phyloP scores from a whole-genome alignment of 768 basidiomycete species.

The Dentipellis fragilis region DNA sequence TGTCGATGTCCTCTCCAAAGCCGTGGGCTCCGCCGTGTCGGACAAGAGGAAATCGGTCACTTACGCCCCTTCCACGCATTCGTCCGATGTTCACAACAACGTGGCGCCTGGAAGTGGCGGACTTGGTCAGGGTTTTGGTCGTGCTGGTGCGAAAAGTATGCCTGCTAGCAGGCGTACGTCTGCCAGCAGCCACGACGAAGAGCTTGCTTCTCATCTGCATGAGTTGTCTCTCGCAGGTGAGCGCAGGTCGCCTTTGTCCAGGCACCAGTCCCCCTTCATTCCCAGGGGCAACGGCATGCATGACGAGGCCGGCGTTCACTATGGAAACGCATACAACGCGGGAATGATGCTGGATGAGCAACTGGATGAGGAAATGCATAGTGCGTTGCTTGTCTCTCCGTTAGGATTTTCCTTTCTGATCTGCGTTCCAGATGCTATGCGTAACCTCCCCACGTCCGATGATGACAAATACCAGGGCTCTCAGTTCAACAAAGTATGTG shows the following conservation, averaged over 20 bases:
- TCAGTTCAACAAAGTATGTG: conserved; percentile 54
- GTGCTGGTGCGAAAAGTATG: conserved; percentile 84
- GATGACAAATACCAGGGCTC: conserved; percentile 74
- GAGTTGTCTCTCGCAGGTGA: conserved; percentile 62
- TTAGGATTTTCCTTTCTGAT: conserved; percentile 4
- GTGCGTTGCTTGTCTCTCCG: conserved; percentile 33
- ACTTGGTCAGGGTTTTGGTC: conserved; percentile 42
- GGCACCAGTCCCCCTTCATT: conserved; percentile 41
- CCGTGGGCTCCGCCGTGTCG: conserved; percentile 49
- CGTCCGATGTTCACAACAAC: conserved; percentile 42
- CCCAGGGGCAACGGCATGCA: conserved; percentile 42
- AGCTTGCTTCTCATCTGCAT: conserved; percentile 67
- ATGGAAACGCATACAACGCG: conserved; percentile 62
- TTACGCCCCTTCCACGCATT: conserved; percentile 69
- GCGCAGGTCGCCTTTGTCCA: conserved; percentile 46
- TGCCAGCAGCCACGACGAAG: conserved; percentile 79
- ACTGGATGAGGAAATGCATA: conserved; percentile 89
- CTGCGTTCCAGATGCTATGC: conserved; percentile 62
- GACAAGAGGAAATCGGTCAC: conserved; percentile 86
- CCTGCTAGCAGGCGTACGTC: conserved; percentile 86
- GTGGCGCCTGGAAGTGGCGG: conserved; percentile 26
- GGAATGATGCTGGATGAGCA: conserved; percentile 92
- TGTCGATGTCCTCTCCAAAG: conserved; percentile 53
- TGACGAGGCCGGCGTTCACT: conserved; percentile 48
- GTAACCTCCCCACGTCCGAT: conserved; percentile 77